Percentiles rank a stretch among this genome's conserved stretches.
phyloP scores from a whole-genome alignment of 164 flowering plant species.

The Magnolia changhungtana region DNA sequence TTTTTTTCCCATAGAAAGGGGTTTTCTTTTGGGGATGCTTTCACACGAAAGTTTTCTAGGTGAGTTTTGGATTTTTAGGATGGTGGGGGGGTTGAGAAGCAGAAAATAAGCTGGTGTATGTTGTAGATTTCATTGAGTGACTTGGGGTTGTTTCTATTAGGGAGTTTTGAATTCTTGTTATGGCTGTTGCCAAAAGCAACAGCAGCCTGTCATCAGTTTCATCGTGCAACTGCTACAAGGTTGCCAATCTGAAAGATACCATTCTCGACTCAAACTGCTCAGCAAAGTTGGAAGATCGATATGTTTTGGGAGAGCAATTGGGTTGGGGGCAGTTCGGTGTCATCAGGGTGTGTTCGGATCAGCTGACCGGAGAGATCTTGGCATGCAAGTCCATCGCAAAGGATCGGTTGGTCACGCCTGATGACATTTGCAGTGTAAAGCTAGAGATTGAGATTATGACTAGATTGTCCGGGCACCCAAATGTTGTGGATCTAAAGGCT shows the following conservation, averaged over 20 bases:
- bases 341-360: constrained; percentile 58
- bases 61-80: not conserved
- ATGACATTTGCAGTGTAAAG: constrained; percentile 45
- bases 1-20: not conserved
- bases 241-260: constrained; percentile 31
- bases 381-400: constrained; percentile 62
- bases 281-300: constrained; percentile 43
- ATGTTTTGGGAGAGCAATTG: constrained; percentile 57
- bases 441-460: constrained; percentile 63
- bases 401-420: constrained; percentile 42
- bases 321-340: constrained; percentile 85
- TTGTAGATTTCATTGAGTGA: not conserved
- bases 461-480: constrained; percentile 56
- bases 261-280: constrained; percentile 40
- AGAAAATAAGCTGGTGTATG: not conserved
- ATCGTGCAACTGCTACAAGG: constrained; percentile 39
- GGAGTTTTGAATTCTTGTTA: constrained; percentile 19
- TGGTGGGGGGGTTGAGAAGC: not conserved
- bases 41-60: not conserved
- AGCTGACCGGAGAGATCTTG: constrained; percentile 44
- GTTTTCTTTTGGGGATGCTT: not conserved
- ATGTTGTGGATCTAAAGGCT: constrained; percentile 54
- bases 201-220: constrained; percentile 22
- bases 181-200: constrained; percentile 71
- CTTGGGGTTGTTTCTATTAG: not conserved